A percentile compares a stretch with the other conserved stretches of the same genome.
These are phyloP conservation scores for Yamadazyma membranifaciens DNA, from an alignment of 1,139 yeast genomes.

Conservation along the genomic window DNA sequence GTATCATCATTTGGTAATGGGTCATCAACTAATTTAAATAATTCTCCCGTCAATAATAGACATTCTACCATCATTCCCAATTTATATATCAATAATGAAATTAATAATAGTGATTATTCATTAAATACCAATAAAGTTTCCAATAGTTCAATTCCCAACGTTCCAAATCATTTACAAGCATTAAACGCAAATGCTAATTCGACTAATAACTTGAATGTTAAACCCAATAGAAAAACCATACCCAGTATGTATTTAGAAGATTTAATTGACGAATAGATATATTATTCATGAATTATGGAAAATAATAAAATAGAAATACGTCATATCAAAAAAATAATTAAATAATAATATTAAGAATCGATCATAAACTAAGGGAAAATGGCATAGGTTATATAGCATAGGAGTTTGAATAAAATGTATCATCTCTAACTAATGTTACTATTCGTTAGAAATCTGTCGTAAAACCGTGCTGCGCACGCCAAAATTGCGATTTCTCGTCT, in stretches of 20 bases:
- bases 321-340: not conserved
- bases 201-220: slow-evolving; percentile 8
- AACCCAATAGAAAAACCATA: slow-evolving; percentile 33
- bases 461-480: not conserved
- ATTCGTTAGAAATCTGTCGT: not conserved
- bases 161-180: slow-evolving; percentile 14
- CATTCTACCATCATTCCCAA: slow-evolving; percentile 36
- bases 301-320: not conserved
- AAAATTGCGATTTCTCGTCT: slow-evolving; percentile 7
- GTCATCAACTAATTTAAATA: slow-evolving; percentile 24
- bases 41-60: slow-evolving; percentile 28
- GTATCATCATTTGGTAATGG: slow-evolving; percentile 15
- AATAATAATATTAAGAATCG: too few species aligned
- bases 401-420: not conserved
- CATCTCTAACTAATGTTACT: not conserved
- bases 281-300: not conserved
- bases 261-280: slow-evolving; percentile 40
- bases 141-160: slow-evolving; percentile 7
- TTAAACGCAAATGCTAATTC: slow-evolving; percentile 9
- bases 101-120: slow-evolving; percentile 36
- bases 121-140: slow-evolving; percentile 15
- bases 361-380: too few species aligned
- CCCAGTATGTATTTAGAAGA: slow-evolving; percentile 61
- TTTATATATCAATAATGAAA: slow-evolving; percentile 36
- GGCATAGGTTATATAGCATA: not conserved